Evolutionary conservation across 2,329 filamentous ascomycete genomes (phyloP).

Genomic region (Ophiostoma tasmaniense): DNA sequence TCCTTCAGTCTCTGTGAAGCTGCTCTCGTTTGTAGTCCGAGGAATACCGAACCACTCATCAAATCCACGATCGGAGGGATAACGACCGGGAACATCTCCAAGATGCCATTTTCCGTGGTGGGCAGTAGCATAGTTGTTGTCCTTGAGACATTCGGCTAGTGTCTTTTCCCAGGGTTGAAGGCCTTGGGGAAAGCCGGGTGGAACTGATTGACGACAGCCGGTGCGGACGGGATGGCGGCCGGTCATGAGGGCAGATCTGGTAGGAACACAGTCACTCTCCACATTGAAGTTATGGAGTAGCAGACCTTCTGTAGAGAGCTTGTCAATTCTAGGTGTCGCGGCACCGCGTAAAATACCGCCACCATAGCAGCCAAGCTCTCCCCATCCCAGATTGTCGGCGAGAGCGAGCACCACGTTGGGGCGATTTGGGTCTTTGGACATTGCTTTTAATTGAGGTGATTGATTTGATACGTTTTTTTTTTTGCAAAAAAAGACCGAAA

Average conservation of each 20-base stretch:
- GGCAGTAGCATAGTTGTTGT: conserved; percentile 24
- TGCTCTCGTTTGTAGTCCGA: conserved; percentile 30
- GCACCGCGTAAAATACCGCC: conserved; percentile 29
- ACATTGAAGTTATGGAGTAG: conserved; percentile 32
- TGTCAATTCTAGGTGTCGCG: conserved; percentile 28
- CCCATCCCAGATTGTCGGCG: conserved; percentile 33
- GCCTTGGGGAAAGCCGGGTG: conserved; percentile 29
- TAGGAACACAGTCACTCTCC: conserved; percentile 31
- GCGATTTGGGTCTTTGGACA: conserved; percentile 22
- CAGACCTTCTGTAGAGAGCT: conserved; percentile 18
- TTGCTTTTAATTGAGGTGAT: conserved; percentile 1
- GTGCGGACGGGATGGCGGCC: conserved; percentile 30
- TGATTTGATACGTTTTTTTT: background rate
- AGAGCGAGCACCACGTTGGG: conserved; percentile 29
- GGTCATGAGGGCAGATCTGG: conserved; percentile 30
- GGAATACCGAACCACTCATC: conserved; percentile 33
- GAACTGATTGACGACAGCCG: conserved; percentile 29
- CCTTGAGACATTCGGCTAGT: conserved; percentile 26
- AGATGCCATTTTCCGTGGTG: conserved; percentile 33
- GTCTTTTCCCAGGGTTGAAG: conserved; percentile 29
- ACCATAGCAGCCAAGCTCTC: conserved; percentile 27
- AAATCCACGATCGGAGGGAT: conserved; percentile 30
- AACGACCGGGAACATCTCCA: conserved; percentile 29
- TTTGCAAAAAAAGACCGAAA: background rate
- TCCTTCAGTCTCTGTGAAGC: conserved; percentile 29